phyloP scores from a whole-genome alignment of 1,139 yeast species.

The Yamadazyma blattariae region DNA sequence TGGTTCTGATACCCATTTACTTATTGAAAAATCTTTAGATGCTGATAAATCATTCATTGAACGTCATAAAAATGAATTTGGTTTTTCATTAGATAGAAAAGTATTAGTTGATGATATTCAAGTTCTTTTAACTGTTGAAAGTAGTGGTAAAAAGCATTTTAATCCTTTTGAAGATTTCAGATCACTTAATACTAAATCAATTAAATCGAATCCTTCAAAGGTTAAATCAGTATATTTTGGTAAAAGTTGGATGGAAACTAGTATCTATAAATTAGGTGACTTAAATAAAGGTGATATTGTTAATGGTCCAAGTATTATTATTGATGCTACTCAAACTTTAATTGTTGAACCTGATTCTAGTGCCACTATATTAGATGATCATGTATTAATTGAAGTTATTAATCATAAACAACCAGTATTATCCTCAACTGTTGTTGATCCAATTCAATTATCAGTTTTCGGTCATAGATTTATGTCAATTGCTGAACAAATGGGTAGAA shows the following conservation, averaged over 20 bases:
- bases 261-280: conserved; percentile 49
- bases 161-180: conserved; percentile 35
- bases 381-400: conserved; percentile 40
- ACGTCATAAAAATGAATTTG: conserved; percentile 38
- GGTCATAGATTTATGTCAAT: conserved; percentile 85
- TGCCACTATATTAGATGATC: conserved; percentile 56
- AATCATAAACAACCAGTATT: conserved; percentile 23
- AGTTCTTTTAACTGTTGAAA: conserved; percentile 40
- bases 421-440: conserved; percentile 48
- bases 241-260: conserved; percentile 43
- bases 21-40: conserved; percentile 42
- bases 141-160: conserved; percentile 23
- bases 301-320: conserved; percentile 77
- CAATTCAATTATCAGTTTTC: conserved; percentile 72
- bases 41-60: conserved; percentile 27
- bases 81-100: conserved; percentile 39
- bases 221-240: conserved; percentile 29
- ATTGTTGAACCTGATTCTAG: conserved; percentile 66
- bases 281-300: conserved; percentile 53
- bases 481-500: conserved; percentile 88
- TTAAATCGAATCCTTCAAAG: conserved; percentile 4
- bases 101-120: conserved; percentile 82
- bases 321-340: conserved; percentile 85
- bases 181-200: conserved; percentile 8
- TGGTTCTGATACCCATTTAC: conserved; percentile 84